Evolutionary conservation across 176 grass and related monocot species (phyloP), one percentile per base, ranked within the genome.

Genomic region (Eragrostis nindensis): DNA sequence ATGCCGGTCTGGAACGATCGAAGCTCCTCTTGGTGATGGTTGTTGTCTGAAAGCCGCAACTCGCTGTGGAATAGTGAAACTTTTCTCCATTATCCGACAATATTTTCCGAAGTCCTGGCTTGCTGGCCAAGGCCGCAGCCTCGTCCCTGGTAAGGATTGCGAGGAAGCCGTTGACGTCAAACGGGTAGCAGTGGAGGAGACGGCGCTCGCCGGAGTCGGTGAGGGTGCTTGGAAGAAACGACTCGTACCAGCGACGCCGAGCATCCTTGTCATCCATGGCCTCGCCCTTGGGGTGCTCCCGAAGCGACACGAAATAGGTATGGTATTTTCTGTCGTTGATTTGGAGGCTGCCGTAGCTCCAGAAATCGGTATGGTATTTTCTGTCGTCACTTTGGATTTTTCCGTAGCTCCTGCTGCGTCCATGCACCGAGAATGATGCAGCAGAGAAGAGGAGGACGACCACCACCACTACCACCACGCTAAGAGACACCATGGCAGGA

Each of bases 191-290:
- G 27, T 53, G 15, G 70, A 53, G 27, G 70, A 72, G 70, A 3
- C 29, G 70, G 36, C 17, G 70, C 70, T 73, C 47, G 48, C 70
- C 48, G 17, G 46, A 52, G 70, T 73, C 70, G 70, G 29, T 54
- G 26, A 12, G 70, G 70, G 48, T 53, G 70, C 48, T 73, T 3
- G 48, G 70, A 73, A 73, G 27, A 54, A 53, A 73, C 70, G 27
- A 73, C 70, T 73, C 48, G 48, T 73, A 52, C 70, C 70, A 73
- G 48, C 70, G 26, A 19, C 17, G 70, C 27, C 47, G 70, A 27
- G 29, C 70, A 38, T 73, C 70, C 47, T 38, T 53, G 47, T 36
- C 32, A 36, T 12, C 70, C 70, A 52, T 72, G 45, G 46, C 70
- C 16, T 52, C 26, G 46, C 25, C 69, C 15, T 32, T 16, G 47